These are phyloP conservation scores for Trapa bicornis DNA, from an alignment of 345 rosid genomes.

Conservation along the genomic window DNA sequence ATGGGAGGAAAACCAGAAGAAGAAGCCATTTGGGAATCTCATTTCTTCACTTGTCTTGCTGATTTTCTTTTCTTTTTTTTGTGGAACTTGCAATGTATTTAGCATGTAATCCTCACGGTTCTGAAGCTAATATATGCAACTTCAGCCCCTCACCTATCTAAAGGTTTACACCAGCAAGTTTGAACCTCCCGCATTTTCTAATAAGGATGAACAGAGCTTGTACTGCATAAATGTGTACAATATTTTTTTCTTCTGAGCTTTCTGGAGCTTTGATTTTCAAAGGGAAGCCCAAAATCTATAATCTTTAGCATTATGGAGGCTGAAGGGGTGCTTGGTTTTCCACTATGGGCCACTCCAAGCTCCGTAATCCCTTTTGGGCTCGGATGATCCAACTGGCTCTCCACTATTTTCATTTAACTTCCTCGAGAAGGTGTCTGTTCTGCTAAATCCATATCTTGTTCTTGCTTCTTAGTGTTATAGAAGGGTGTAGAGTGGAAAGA, in stretches of 20 bases:
- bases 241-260: not conserved
- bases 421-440: not conserved
- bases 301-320: slow-evolving; percentile 25
- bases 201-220: not conserved
- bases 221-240: not conserved
- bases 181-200: not conserved
- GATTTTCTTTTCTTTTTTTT: too few relatives aligned
- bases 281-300: slow-evolving; percentile 18
- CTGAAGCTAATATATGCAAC: not conserved
- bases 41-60: not conserved
- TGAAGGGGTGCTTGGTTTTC: slow-evolving; percentile 9
- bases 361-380: too few relatives aligned
- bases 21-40: not conserved
- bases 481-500: not conserved
- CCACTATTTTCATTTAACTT: not conserved
- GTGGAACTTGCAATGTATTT: not conserved
- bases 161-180: not conserved
- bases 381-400: not conserved
- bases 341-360: too few relatives aligned
- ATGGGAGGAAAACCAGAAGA: slow-evolving; percentile 4
- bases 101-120: not conserved
- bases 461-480: not conserved
- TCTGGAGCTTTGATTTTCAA: not conserved
- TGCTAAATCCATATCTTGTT: too few relatives aligned
- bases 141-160: not conserved